Conservation (phyloP, 1,139 yeast species). For the Pneumocystis wakefieldiae region DNA sequence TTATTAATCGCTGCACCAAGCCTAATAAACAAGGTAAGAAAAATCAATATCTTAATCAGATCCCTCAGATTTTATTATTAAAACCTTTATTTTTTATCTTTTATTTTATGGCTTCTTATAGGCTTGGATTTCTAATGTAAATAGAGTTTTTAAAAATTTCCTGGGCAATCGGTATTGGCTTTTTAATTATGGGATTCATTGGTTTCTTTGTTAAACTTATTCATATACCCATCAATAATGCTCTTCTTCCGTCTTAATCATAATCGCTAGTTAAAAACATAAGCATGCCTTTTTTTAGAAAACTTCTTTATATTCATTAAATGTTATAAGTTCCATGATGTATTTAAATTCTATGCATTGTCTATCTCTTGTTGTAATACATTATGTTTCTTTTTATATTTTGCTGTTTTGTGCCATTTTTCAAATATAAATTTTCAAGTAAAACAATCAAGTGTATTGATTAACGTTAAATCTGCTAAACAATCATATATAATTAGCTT, state of each 20-base stretch:
- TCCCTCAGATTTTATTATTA: not conserved
- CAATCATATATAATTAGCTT: too few species aligned
- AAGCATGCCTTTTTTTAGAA: not conserved
- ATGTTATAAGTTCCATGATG: not conserved
- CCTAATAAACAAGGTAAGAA: conserved; percentile 8
- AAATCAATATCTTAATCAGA: not conserved
- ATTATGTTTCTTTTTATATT: too few species aligned
- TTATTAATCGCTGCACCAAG: conserved; percentile 13
- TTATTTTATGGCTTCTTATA: not conserved
- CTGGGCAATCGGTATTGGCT: conserved; percentile 13
- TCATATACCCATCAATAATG: conserved; percentile 14
- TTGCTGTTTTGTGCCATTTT: too few species aligned
- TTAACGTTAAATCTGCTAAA: too few species aligned
- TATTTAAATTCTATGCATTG: not conserved
- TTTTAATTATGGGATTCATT: conserved; percentile 14
- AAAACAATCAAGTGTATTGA: too few species aligned
- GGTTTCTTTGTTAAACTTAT: conserved; percentile 13
- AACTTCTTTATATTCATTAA: not conserved
- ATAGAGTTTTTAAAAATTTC: conserved; percentile 9
- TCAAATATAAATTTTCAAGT: too few species aligned
- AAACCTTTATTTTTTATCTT: not conserved
- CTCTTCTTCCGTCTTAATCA: conserved; percentile 2
- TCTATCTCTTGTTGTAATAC: too few species aligned
- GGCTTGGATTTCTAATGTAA: not conserved
- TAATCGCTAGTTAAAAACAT: too few species aligned